A percentile compares a stretch with the other conserved stretches of the same genome.
Conservation (phyloP, 805 yeast species). For the Schwanniomyces occidentalis region DNA sequence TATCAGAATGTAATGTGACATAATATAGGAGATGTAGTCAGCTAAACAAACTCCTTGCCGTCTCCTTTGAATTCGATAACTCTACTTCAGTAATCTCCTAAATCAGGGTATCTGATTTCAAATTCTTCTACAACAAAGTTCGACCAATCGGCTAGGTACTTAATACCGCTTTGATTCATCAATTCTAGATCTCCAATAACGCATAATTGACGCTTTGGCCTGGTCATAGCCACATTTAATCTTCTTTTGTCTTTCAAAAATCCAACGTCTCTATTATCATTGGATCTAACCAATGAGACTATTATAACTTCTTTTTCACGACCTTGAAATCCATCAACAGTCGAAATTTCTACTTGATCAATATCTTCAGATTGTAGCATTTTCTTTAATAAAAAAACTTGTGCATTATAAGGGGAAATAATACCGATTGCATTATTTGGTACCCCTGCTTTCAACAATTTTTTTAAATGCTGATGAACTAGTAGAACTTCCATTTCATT, state of each 20-base stretch:
- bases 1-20: too few relatives aligned
- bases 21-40: too few relatives aligned
- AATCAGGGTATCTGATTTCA: constrained; percentile 64
- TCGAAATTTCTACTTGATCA: constrained; percentile 67
- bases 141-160: constrained; percentile 65
- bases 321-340: constrained; percentile 97
- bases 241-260: constrained; percentile 78
- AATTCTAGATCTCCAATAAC: constrained; percentile 86
- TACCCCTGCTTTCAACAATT: constrained; percentile 55
- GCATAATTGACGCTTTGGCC: constrained; percentile 83
- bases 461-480: constrained; percentile 55
- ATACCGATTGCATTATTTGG: constrained; percentile 66
- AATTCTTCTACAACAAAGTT: constrained; percentile 65
- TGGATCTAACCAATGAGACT: constrained; percentile 79
- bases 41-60: too few relatives aligned
- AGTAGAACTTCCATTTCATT: constrained; percentile 76
- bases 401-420: constrained; percentile 90
- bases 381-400: constrained; percentile 62
- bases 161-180: constrained; percentile 41
- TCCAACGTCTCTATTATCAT: constrained; percentile 70
- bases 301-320: constrained; percentile 88
- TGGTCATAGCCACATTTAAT: constrained; percentile 89
- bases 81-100: constrained; percentile 23
- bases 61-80: too few relatives aligned
- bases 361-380: constrained; percentile 31